phyloP scores from a whole-genome alignment of 139 green algal species.

The Yamagishiella unicocca region DNA sequence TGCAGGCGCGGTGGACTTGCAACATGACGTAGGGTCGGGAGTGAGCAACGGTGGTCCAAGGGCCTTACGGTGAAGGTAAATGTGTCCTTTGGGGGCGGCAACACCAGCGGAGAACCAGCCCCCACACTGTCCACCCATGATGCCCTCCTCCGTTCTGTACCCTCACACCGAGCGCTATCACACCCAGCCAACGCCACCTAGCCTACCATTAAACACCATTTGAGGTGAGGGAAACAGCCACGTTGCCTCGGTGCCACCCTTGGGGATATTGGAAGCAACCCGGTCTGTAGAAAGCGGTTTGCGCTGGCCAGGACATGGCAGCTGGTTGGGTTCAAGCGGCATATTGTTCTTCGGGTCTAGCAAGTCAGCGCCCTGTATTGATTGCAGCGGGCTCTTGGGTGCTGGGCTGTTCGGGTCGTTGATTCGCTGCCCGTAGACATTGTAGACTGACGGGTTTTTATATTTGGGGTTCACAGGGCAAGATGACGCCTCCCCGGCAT shows the following conservation, averaged over 20 bases:
- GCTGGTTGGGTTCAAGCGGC: slow-evolving; percentile 92
- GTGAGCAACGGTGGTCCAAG: no score
- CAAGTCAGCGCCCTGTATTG: slow-evolving; percentile 55
- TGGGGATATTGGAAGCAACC: slow-evolving; percentile 88
- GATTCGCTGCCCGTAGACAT: slow-evolving; percentile 92
- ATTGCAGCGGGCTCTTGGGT: slow-evolving; percentile 28
- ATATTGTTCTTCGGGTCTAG: slow-evolving; percentile 94
- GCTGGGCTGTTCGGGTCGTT: slow-evolving; percentile 59
- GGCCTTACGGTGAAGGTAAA: no score
- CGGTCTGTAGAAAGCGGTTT: slow-evolving; percentile 84
- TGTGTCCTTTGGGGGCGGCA: no score
- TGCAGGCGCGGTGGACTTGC: no score
- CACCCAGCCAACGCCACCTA: background rate
- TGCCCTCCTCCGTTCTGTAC: no score
- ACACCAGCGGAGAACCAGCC: no score
- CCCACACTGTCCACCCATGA: no score
- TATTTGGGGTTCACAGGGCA: slow-evolving; percentile 35
- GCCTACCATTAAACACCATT: slow-evolving; percentile 97
- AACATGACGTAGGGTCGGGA: no score
- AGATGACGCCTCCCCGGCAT: background rate
- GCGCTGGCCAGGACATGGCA: slow-evolving; percentile 85
- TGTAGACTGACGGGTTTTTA: slow-evolving; percentile 82
- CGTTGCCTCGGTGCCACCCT: slow-evolving; percentile 85
- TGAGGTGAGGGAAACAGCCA: slow-evolving; percentile 96
- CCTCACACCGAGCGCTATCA: no score